phyloP scores from a whole-genome alignment of 441 rosid genomes.

The Gossypium armourianum region DNA sequence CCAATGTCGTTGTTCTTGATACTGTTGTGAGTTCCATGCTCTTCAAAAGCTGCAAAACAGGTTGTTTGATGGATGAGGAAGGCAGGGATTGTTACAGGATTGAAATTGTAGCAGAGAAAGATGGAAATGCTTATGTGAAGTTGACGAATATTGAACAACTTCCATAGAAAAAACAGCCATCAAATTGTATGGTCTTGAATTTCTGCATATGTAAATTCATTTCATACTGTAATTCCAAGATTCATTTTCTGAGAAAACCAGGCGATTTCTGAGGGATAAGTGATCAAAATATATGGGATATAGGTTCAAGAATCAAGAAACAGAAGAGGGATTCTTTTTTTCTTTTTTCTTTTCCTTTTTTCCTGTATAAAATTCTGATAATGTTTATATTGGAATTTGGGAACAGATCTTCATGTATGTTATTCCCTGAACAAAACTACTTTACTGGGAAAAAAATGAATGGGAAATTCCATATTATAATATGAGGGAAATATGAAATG shows the following conservation, averaged over 20 bases:
- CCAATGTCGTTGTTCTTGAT: conserved; percentile 40
- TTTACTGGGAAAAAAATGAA: not conserved
- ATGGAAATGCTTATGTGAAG: conserved; percentile 14
- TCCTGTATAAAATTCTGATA: not conserved
- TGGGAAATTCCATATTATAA: not conserved
- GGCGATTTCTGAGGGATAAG: not conserved
- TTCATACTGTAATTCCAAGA: not conserved
- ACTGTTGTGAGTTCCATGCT: conserved; percentile 35
- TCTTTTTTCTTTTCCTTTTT: not conserved
- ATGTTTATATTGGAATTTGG: not conserved
- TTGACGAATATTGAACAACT: conserved; percentile 21
- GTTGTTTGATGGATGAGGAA: conserved; percentile 14
- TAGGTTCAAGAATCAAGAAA: not conserved
- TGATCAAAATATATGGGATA: not conserved
- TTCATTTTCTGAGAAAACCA: conserved; percentile 13
- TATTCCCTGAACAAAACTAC: not conserved
- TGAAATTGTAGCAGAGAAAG: conserved; percentile 19
- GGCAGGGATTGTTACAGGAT: conserved; percentile 18
- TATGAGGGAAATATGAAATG: not conserved
- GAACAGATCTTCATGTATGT: not conserved
- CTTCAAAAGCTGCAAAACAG: conserved; percentile 34
- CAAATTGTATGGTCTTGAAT: conserved; percentile 3
- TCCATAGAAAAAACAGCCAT: conserved; percentile 13
- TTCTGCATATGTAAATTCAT: conserved; percentile 4
- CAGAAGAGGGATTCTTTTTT: not conserved